Evolutionary conservation across 2,329 filamentous ascomycete species (phyloP).

Genomic region (Blastomyces silverae): DNA sequence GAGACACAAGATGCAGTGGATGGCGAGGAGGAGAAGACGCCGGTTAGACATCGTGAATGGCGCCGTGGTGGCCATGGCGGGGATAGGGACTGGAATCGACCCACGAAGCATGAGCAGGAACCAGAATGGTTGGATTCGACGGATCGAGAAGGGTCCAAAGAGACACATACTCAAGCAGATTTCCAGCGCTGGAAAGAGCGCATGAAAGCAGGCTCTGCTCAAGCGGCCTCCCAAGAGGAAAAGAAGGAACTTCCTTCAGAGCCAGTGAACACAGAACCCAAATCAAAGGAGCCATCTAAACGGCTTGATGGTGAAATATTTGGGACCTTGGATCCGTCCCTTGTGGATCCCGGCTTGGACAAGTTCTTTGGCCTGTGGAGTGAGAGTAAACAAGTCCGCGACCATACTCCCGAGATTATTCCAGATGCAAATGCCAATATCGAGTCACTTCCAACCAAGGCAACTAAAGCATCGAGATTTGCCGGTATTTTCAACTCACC

Average conservation of each 20-base stretch:
- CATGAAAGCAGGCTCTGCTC: conserved; percentile 64
- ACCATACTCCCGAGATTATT: conserved; percentile 36
- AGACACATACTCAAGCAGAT: conserved; percentile 76
- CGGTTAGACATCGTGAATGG: conserved; percentile 60
- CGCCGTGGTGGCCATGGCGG: conserved; percentile 42
- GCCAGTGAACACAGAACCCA: conserved; percentile 35
- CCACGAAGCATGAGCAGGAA: conserved; percentile 61
- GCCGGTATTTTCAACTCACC: conserved; percentile 67
- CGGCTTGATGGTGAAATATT: conserved; percentile 47
- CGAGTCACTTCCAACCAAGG: conserved; percentile 45
- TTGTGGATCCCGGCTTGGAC: conserved; percentile 62
- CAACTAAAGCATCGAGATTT: conserved; percentile 70
- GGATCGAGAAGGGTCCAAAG: conserved; percentile 58
- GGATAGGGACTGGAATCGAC: conserved; percentile 51
- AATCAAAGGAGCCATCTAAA: conserved; percentile 32
- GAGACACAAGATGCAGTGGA: conserved; percentile 34
- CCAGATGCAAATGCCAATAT: conserved; percentile 32
- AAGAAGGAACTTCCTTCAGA: conserved; percentile 37
- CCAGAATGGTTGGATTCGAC: conserved; percentile 86
- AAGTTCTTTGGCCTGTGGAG: conserved; percentile 64
- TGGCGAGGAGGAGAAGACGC: conserved; percentile 39
- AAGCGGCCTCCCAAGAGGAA: conserved; percentile 33
- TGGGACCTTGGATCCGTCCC: conserved; percentile 52
- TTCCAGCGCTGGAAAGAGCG: conserved; percentile 91
- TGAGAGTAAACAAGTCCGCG: conserved; percentile 41